phyloP scores from a whole-genome alignment of 768 basidiomycete genomes.

The Brasilioporus rufonigricans region DNA sequence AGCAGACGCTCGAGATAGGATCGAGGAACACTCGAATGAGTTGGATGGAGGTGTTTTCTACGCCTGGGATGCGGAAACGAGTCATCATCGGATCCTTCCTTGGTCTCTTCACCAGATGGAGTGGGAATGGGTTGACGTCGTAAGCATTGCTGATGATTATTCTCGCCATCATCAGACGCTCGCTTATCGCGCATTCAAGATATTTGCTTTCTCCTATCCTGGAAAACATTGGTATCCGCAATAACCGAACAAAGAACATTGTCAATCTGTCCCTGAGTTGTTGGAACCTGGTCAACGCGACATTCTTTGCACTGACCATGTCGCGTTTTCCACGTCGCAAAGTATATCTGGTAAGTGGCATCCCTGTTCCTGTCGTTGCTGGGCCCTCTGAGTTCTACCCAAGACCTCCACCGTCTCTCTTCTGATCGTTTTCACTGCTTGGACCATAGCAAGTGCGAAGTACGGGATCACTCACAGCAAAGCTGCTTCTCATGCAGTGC shows the following conservation, averaged over 20 bases:
- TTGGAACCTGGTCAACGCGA: conserved; percentile 3
- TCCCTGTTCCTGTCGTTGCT: no score
- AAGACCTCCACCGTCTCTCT: conserved; percentile 9
- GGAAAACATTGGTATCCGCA: conserved; percentile 7
- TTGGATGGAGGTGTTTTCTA: conserved; percentile 1
- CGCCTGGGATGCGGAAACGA: conserved; percentile 17
- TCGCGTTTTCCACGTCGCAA: conserved; percentile 5
- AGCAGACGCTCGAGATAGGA: conserved; percentile 44
- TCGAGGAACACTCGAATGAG: neutral
- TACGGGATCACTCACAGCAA: neutral
- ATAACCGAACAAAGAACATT: conserved; percentile 14
- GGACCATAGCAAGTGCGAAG: conserved; percentile 4
- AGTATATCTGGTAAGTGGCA: neutral
- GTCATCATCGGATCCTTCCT: conserved; percentile 12
- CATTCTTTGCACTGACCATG: neutral
- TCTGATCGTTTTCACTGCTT: conserved; percentile 3
- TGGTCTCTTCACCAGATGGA: conserved; percentile 13
- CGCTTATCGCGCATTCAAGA: no score
- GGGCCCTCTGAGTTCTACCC: no score
- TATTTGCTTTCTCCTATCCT: neutral
- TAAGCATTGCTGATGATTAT: neutral
- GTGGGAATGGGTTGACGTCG: conserved; percentile 3
- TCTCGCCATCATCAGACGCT: neutral
- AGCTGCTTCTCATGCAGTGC: neutral
- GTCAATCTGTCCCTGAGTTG: neutral